Conservation (phyloP, 495 filamentous ascomycete genomes). For the Mytilinidion resinicola region DNA sequence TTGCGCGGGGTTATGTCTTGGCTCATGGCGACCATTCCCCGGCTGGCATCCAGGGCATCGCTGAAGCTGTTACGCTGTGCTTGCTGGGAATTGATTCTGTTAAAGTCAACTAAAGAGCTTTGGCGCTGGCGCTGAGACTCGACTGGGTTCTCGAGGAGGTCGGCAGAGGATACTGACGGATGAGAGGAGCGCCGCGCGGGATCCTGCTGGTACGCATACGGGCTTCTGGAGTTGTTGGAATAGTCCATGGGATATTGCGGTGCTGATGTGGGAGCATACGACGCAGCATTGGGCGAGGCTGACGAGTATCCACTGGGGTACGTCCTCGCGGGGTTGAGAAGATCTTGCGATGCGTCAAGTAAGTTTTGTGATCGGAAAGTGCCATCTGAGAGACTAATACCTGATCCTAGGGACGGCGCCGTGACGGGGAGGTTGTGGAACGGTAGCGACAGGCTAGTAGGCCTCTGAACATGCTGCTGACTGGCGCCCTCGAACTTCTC, state of each 20-base stretch:
- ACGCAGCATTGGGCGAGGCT: slow-evolving; percentile 55
- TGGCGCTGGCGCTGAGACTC: slow-evolving; percentile 43
- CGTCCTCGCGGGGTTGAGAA: slow-evolving; percentile 46
- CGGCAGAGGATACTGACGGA: slow-evolving; percentile 67
- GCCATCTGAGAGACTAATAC: slow-evolving; percentile 61
- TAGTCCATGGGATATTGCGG: slow-evolving; percentile 60
- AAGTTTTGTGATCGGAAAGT: slow-evolving; percentile 61
- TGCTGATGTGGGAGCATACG: slow-evolving; percentile 61
- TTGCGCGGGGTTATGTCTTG: slow-evolving; percentile 82
- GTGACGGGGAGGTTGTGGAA: slow-evolving; percentile 67
- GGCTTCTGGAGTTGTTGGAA: slow-evolving; percentile 49
- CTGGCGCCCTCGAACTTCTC: slow-evolving; percentile 40
- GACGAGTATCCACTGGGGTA: slow-evolving; percentile 31
- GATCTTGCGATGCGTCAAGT: slow-evolving; percentile 69
- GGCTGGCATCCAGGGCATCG: slow-evolving; percentile 81
- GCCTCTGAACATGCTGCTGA: slow-evolving; percentile 50
- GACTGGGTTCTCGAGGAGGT: slow-evolving; percentile 42
- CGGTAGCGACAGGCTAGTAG: slow-evolving; percentile 64
- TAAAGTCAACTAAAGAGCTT: slow-evolving; percentile 57
- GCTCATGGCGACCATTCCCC: slow-evolving; percentile 92
- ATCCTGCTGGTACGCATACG: slow-evolving; percentile 54
- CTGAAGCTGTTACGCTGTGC: slow-evolving; percentile 58
- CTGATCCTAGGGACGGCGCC: slow-evolving; percentile 61
- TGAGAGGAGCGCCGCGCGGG: slow-evolving; percentile 76
- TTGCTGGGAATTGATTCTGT: slow-evolving; percentile 54